A percentile compares a stretch with the other conserved stretches of the same genome.
Conservation (phyloP, 2,329 filamentous ascomycete genomes). For the Sporothrix humicola region DNA sequence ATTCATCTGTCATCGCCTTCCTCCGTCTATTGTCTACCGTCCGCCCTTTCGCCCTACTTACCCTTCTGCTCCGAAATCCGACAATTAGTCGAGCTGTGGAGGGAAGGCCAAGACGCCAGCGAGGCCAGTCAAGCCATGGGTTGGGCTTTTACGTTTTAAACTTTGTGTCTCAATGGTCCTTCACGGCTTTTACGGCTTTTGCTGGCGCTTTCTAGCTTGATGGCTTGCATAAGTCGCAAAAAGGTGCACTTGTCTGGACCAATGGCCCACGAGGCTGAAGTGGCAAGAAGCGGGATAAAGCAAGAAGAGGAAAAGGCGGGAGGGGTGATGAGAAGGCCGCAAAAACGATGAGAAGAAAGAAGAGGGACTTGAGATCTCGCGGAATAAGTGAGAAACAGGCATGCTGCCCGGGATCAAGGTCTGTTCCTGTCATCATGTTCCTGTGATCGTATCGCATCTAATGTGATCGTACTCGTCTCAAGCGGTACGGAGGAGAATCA, state of each 20-base stretch:
- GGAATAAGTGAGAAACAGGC: not conserved
- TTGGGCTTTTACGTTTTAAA: no score
- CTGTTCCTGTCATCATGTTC: not conserved
- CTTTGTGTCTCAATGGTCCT: no score
- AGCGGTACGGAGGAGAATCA: no score
- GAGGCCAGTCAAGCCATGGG: no score
- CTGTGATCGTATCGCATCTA: not conserved
- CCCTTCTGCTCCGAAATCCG: not conserved
- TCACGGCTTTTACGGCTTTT: no score
- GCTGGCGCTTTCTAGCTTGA: no score
- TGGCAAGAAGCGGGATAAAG: not conserved
- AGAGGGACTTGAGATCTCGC: not conserved
- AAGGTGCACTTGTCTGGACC: not conserved
- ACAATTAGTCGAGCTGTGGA: not conserved
- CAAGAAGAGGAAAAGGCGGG: not conserved
- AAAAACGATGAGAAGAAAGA: not conserved
- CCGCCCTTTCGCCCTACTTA: no score
- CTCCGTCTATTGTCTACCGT: no score
- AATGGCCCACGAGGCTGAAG: conserved; percentile 14
- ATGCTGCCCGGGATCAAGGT: not conserved
- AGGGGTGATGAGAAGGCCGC: not conserved
- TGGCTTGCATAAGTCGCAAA: not conserved
- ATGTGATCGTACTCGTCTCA: no score
- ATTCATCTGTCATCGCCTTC: no score
- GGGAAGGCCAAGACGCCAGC: not conserved